A percentile compares a stretch with the other conserved stretches of the same genome.
These are phyloP conservation scores for Domatiomyces globalis DNA, from an alignment of 2,329 filamentous ascomycete species.

Conservation along the genomic window DNA sequence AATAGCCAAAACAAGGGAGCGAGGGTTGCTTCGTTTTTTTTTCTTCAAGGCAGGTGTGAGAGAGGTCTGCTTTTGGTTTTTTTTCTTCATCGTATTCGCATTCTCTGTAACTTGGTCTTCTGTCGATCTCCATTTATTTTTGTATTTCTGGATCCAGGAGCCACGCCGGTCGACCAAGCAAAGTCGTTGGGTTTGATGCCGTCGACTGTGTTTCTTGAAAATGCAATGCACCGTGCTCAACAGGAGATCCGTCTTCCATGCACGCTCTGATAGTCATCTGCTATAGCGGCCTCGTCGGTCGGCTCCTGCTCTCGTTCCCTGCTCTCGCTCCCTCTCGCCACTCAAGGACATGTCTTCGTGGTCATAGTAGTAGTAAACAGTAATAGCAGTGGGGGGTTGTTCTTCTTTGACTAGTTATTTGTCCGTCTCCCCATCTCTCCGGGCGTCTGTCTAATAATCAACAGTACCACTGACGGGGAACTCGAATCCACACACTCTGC, in stretches of 20 bases:
- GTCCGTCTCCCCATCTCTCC: not conserved
- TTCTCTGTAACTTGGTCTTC: not conserved
- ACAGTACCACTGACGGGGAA: constrained; percentile 72
- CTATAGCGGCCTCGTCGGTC: too few species aligned
- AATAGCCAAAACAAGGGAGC: constrained; percentile 30
- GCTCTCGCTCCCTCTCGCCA: not conserved
- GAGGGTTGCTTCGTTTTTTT: not conserved
- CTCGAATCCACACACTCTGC: constrained; percentile 94
- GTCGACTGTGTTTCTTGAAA: not conserved
- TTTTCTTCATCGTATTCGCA: not conserved
- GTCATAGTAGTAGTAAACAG: not conserved
- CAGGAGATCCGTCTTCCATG: not conserved
- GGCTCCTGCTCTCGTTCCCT: not conserved
- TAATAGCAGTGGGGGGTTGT: not conserved
- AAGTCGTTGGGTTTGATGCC: not conserved
- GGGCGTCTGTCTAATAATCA: constrained; percentile 59
- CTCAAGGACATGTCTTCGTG: not conserved
- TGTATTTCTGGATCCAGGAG: not conserved
- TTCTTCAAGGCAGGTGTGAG: not conserved
- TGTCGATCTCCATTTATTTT: not conserved
- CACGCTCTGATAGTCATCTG: not conserved
- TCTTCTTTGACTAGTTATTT: not conserved
- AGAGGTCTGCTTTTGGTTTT: not conserved
- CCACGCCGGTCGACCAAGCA: not conserved
- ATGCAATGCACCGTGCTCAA: not conserved